Base-by-base conservation (phyloP, 2,329 filamentous ascomycete species). In the Penicillium capsulatum region DNA sequence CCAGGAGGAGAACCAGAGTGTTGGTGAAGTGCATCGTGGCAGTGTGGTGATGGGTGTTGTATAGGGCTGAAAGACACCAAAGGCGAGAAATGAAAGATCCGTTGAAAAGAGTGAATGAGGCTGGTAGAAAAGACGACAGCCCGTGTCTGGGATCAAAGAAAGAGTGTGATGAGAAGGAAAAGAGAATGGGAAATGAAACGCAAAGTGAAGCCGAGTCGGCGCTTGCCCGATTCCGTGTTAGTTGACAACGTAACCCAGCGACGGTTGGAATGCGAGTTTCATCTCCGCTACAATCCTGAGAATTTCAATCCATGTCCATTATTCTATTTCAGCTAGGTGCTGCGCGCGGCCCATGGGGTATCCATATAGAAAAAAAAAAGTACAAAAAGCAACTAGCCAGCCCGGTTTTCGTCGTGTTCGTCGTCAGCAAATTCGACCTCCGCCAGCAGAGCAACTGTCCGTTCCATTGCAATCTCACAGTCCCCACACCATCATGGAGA, bases 11-110 rank as follows among this genome's bases (percentile, higher is more conserved):
- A 24, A 63, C 32, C 36, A 65, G 43, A 42, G 56, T 40, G 45
- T 64, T 66, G 46, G 51, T 48, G 54, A 65, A 51, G 31, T 63
- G 54, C 62, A 66, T 66, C 31, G 8, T 42, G 8, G 48, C 54
- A 40, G 41, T 33, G 15, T 32, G 29, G 33, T 36, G 37, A 10
- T 41, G 34, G 34, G 17, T 39, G 40, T 45, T 45, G 42, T 24
- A 38, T 37, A 35, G 38, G 17, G 44, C 22, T 11, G 22, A 24
- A 7, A 24, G 7, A 24, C 7, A 7, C 11, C 22, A 11, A 24
- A 24, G 22, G 22, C 11, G 7, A 24, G 22, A 24, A 7, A 24
- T 24, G 7, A 24, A 22, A 34, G 31, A 33, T 16, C 24, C 13
- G 31, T 36, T 14, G 27, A 37, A 59, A 57, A 50, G 59, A 63